These are phyloP conservation scores for Diospyros kaki DNA, from an alignment of 148 eudicot genomes.

Conservation along the genomic window DNA sequence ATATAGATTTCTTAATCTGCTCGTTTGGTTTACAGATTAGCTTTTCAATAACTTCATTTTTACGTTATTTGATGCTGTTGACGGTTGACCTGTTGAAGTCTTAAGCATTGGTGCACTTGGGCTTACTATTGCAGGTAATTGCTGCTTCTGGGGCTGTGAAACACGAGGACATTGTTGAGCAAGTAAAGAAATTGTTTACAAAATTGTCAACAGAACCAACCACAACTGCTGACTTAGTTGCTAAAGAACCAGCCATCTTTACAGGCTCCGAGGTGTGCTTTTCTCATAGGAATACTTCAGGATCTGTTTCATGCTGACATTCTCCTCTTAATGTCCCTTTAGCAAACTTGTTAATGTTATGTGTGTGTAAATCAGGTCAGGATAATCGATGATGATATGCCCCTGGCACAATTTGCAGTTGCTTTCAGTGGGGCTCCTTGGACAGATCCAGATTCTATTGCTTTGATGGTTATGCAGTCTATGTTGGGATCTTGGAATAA, in stretches of 20 bases:
- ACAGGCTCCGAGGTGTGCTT: conserved; percentile 90
- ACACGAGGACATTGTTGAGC: conserved; percentile 78
- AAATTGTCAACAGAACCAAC: conserved; percentile 69
- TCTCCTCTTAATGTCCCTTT: not conserved
- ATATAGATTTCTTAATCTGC: not conserved
- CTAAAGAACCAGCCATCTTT: conserved; percentile 73
- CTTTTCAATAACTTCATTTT: not conserved
- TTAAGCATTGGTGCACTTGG: not conserved
- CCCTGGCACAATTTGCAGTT: conserved; percentile 87
- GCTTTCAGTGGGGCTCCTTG: conserved; percentile 91
- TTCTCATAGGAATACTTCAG: not conserved
- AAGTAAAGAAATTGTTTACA: conserved; percentile 62
- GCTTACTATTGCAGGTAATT: conserved; percentile 49
- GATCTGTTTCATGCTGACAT: conserved; percentile 1
- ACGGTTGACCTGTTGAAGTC: not conserved
- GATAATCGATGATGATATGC: conserved; percentile 76
- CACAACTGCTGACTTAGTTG: conserved; percentile 65
- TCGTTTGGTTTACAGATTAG: not conserved
- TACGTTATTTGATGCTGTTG: not conserved
- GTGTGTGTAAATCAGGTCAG: conserved; percentile 51
- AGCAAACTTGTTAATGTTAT: not conserved
- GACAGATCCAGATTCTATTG: conserved; percentile 96
- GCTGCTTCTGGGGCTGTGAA: conserved; percentile 88
- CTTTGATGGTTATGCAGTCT: conserved; percentile 90
- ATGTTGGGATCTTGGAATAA: conserved; percentile 88